Conservation (phyloP, 1,284 basidiomycete species). For the Takashimella tepidaria region DNA sequence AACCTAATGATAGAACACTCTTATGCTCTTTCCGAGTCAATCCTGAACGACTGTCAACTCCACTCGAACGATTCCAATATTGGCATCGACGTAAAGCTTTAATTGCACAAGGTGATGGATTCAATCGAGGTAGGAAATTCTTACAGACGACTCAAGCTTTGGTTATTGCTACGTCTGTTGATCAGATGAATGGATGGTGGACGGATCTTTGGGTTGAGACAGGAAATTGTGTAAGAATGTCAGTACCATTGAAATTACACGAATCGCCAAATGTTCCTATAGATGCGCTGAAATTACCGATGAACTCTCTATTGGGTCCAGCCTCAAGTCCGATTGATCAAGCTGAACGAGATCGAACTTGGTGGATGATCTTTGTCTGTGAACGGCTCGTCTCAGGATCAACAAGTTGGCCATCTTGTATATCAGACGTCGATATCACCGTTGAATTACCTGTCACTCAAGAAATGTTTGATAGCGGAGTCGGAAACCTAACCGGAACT, state of each 20-base stretch:
- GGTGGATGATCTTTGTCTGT: constrained; percentile 35
- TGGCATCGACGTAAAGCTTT: constrained; percentile 42
- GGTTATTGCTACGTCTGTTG: constrained; percentile 25
- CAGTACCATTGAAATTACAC: constrained; percentile 27
- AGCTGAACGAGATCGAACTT: constrained; percentile 35
- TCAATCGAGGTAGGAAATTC: constrained; percentile 28
- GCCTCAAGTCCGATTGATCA: constrained; percentile 25
- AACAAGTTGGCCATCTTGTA: constrained; percentile 19
- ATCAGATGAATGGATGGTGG: constrained; percentile 39
- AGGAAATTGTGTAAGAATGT: constrained; percentile 27
- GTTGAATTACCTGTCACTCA: constrained; percentile 39
- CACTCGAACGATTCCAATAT: constrained; percentile 36
- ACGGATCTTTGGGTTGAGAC: constrained; percentile 40
- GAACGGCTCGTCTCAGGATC: constrained; percentile 19
- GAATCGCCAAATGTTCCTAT: constrained; percentile 1
- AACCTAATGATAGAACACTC: background rate
- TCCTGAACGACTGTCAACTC: constrained; percentile 1
- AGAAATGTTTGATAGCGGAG: constrained; percentile 22
- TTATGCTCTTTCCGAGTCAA: background rate
- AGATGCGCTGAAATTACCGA: constrained; percentile 9
- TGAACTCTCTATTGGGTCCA: constrained; percentile 11
- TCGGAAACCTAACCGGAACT: constrained; percentile 25
- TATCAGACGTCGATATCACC: constrained; percentile 36
- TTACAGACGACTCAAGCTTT: constrained; percentile 31
- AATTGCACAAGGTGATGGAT: constrained; percentile 15